Base-by-base conservation (phyloP, 352 stramenopile genomes). In the Globisporangium takayamanum region DNA sequence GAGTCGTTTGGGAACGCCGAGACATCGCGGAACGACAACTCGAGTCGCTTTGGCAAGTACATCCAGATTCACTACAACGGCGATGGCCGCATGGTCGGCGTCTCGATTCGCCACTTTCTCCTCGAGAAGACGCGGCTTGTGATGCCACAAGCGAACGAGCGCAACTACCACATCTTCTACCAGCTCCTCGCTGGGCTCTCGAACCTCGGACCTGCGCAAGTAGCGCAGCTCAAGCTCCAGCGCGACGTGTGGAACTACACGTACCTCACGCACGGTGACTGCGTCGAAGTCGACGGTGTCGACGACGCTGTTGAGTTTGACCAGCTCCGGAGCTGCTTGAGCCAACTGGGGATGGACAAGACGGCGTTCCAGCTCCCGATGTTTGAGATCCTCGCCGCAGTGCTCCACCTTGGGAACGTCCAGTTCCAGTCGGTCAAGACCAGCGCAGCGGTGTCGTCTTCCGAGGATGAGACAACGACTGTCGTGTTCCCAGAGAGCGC, bases 41-140 rank as follows among this genome's bases (percentile, higher is more conserved):
- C 79, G 6, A 95, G 85, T 76, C 87, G 85, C 6, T 96, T 96
- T 45, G 88, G 88, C 61, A 96, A 97, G 72, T 97, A 92, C 59
- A 94, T 94, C 42, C 82, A 94, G 65, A 92, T 94, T 54, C 74
- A 87, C 44, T 94, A 91, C 69, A 89, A 76, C 60, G 57, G 28
- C 11, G 74, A 92, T 63, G 80, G 80, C 0, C 78, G 80, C 54
- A 92, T 92, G 79, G 74, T 69, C 2, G 74, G 80, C 2, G 84
- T 90, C 1, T 87, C 79, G 3, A 93, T 93, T 30, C 80, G 78
- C 3, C 80, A 92, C 42, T 94, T 91, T 50, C 50, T 94, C 7
- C 59, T 94, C 25, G 81, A 94, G 69, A 94, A 94, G 60, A 90
- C 81, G 25, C 70, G 84, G 0, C 64, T 93, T 4, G 76, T 94